These are phyloP conservation scores for Cicer pinnatifidum DNA, from an alignment of 306 rosid genomes.

Conservation along the genomic window DNA sequence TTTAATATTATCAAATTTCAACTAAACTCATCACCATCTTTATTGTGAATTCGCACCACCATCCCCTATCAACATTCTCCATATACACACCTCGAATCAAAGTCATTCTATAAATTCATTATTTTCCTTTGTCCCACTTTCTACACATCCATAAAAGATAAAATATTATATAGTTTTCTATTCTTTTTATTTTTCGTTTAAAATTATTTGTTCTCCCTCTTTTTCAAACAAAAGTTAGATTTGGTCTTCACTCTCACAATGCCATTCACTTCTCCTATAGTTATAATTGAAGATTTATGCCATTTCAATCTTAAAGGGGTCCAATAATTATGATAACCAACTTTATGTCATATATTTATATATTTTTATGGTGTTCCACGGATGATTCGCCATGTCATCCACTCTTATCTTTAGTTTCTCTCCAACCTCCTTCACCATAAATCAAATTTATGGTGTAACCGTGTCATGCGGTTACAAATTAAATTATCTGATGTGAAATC, in stretches of 20 bases:
- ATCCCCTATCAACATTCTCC: no score
- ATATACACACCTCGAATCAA: no score
- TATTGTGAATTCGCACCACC: no score
- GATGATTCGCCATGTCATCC: constrained; percentile 45
- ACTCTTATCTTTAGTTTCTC: constrained; percentile 56
- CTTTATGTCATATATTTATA: constrained; percentile 43
- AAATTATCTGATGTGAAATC: rapidly evolving
- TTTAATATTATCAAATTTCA: no score
- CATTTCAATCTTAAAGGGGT: constrained; percentile 43
- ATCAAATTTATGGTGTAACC: not conserved
- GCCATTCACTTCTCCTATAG: not conserved
- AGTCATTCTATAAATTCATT: not conserved
- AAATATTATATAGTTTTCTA: not conserved
- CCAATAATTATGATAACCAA: constrained; percentile 45
- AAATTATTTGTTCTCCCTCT: not conserved
- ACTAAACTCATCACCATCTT: no score
- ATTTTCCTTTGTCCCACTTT: not conserved
- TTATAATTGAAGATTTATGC: constrained; percentile 40
- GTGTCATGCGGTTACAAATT: no score
- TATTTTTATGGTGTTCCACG: constrained; percentile 39
- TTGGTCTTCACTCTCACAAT: not conserved
- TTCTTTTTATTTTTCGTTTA: not conserved
- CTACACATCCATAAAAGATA: not conserved
- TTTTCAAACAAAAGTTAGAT: not conserved
- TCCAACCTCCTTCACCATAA: constrained; percentile 46